Evolutionary conservation across 75 land plant genomes (phyloP).

Genomic region (Pinus tabuliformis): DNA sequence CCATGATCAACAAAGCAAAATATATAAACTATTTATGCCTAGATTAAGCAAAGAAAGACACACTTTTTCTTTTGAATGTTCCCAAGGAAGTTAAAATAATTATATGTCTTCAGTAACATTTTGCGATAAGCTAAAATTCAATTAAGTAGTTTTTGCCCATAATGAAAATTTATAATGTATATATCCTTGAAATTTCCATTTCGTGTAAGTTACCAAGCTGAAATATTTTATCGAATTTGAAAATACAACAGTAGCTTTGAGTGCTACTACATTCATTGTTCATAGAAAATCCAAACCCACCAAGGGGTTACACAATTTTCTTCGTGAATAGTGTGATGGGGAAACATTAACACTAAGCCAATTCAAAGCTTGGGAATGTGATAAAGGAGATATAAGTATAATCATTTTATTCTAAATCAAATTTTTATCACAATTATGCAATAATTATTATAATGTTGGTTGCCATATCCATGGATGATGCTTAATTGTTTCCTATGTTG

Average conservation of each 20-base stretch:
- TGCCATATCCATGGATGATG: no score
- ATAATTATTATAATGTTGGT: no score
- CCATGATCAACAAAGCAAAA: not conserved
- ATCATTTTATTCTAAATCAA: not conserved
- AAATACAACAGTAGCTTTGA: conserved; percentile 81
- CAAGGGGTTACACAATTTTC: conserved; percentile 81
- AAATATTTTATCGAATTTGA: conserved; percentile 94
- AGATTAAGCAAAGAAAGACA: no score
- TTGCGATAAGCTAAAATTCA: not conserved
- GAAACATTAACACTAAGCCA: conserved; percentile 85
- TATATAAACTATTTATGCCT: no score
- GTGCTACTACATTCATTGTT: conserved; percentile 62
- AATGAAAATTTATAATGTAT: not conserved
- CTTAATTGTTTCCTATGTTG: no score
- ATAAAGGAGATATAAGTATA: no score
- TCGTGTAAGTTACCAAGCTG: conserved; percentile 74
- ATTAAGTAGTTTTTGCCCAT: not conserved
- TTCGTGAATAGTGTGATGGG: no score
- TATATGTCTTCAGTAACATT: not conserved
- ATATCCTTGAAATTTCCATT: not conserved
- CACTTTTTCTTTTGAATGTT: not conserved
- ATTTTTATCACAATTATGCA: no score
- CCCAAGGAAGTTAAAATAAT: not conserved
- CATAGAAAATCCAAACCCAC: conserved; percentile 94
- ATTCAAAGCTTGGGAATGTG: no score